phyloP scores from a whole-genome alignment of 495 filamentous ascomycete genomes.

The Neurospora sp. region DNA sequence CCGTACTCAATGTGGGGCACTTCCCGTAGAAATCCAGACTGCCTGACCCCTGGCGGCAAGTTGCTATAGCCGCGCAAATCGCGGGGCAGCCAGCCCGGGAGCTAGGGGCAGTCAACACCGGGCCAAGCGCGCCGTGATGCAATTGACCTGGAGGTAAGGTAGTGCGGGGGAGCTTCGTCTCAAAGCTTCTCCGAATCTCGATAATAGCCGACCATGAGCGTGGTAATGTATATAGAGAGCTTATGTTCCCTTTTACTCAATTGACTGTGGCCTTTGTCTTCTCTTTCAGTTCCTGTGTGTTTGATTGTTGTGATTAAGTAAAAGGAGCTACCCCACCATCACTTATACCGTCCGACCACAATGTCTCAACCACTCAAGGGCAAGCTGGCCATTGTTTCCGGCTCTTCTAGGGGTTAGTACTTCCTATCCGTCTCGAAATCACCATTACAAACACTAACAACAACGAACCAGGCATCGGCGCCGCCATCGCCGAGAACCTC shows the following conservation, averaged over 20 bases:
- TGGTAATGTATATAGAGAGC: neutral
- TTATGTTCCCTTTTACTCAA: neutral
- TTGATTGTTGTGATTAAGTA: neutral
- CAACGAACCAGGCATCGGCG: conserved; percentile 73
- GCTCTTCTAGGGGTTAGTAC: conserved; percentile 56
- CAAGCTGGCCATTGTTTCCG: conserved; percentile 70
- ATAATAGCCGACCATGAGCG: neutral
- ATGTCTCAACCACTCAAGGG: conserved; percentile 43
- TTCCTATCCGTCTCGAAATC: neutral
- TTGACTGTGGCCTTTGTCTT: neutral
- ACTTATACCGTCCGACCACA: neutral
- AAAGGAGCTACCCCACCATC: neutral
- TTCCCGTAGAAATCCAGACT: neutral
- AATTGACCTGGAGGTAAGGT: neutral
- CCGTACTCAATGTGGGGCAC: conserved; percentile 2
- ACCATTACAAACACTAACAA: conserved; percentile 4
- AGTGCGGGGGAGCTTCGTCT: neutral
- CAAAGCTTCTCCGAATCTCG: neutral
- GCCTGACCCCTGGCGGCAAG: neutral
- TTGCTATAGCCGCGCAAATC: conserved; percentile 22
- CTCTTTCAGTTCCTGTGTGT: neutral
- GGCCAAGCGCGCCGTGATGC: neutral
- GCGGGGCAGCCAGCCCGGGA: conserved; percentile 17
- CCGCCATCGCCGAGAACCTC: conserved; percentile 70
- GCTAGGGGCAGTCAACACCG: conserved; percentile 6